These are phyloP conservation scores for Aschersonia sp. DNA, from an alignment of 2,329 filamentous ascomycete species.

Conservation along the genomic window DNA sequence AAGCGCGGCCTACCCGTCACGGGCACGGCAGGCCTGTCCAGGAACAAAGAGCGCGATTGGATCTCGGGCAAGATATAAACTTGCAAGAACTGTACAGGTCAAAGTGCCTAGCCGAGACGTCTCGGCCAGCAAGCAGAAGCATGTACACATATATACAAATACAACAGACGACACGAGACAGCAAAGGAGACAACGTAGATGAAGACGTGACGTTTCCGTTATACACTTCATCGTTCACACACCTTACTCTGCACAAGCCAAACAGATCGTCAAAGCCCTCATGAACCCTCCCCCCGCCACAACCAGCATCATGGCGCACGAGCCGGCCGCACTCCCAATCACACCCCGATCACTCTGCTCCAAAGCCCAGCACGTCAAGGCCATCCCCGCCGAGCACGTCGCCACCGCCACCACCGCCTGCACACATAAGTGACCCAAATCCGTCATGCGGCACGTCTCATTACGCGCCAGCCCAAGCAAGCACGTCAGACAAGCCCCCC, in stretches of 20 bases:
- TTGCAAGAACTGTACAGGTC: background rate
- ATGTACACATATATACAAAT: too few relatives aligned
- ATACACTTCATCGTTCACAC: background rate
- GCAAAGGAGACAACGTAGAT: too few relatives aligned
- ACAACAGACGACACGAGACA: too few relatives aligned
- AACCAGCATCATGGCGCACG: slow-evolving; percentile 13
- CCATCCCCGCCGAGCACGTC: slow-evolving; percentile 8
- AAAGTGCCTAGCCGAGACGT: background rate
- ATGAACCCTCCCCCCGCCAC: slow-evolving; percentile 13
- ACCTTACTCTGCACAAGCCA: background rate
- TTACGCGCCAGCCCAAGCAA: slow-evolving; percentile 10
- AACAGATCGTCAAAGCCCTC: slow-evolving; percentile 15
- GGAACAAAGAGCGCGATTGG: slow-evolving; percentile 29
- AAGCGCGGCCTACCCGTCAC: slow-evolving; percentile 45
- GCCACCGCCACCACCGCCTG: slow-evolving; percentile 12
- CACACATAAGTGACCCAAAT: slow-evolving; percentile 11
- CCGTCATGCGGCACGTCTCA: slow-evolving; percentile 13
- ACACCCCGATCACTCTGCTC: slow-evolving; percentile 7
- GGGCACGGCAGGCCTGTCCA: slow-evolving; percentile 25
- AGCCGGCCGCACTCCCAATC: slow-evolving; percentile 13
- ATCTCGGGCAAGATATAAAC: slow-evolving; percentile 18
- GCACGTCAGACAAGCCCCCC: slow-evolving; percentile 9
- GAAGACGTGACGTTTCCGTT: background rate
- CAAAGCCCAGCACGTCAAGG: slow-evolving; percentile 8
- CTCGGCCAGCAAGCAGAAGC: too few relatives aligned